Evolutionary conservation across 1,284 basidiomycete genomes (phyloP).

Genomic region (Mycena citricolor): DNA sequence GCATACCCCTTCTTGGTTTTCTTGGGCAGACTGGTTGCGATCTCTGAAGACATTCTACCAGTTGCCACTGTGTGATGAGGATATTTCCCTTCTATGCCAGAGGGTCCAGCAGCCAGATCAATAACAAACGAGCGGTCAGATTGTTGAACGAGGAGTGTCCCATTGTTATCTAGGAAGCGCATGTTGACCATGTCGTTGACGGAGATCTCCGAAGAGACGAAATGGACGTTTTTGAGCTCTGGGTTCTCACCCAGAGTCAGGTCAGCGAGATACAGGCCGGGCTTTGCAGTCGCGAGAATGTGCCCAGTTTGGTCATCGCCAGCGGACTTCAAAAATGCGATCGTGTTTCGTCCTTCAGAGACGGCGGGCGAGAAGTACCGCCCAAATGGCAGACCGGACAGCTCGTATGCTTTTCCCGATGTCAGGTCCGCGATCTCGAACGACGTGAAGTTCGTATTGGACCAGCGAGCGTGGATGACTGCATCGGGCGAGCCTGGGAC

Average conservation of each 20-base stretch:
- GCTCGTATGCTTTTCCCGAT: constrained; percentile 43
- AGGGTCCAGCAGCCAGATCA: constrained; percentile 46
- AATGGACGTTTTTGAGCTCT: constrained; percentile 38
- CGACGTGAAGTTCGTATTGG: constrained; percentile 57
- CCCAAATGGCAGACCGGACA: constrained; percentile 59
- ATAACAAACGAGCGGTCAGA: constrained; percentile 51
- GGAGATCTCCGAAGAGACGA: constrained; percentile 47
- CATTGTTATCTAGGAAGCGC: constrained; percentile 50
- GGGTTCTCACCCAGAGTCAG: constrained; percentile 49
- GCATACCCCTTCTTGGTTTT: constrained; percentile 23
- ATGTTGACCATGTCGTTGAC: constrained; percentile 42
- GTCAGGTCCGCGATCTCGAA: constrained; percentile 62
- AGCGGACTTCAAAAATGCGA: constrained; percentile 63
- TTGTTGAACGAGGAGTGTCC: constrained; percentile 59
- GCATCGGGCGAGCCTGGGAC: constrained; percentile 51
- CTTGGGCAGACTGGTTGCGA: constrained; percentile 37
- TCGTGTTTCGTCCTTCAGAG: constrained; percentile 45
- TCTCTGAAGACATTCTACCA: constrained; percentile 56
- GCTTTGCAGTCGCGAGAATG: constrained; percentile 58
- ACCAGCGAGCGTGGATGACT: constrained; percentile 68
- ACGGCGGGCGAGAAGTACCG: constrained; percentile 62
- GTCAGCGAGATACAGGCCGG: constrained; percentile 64
- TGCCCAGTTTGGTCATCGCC: constrained; percentile 62
- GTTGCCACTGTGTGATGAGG: constrained; percentile 47
- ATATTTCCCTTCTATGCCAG: constrained; percentile 49